Evolutionary conservation across 2,329 filamentous ascomycete genomes (phyloP).

Genomic region (Fusarium bactridioides): DNA sequence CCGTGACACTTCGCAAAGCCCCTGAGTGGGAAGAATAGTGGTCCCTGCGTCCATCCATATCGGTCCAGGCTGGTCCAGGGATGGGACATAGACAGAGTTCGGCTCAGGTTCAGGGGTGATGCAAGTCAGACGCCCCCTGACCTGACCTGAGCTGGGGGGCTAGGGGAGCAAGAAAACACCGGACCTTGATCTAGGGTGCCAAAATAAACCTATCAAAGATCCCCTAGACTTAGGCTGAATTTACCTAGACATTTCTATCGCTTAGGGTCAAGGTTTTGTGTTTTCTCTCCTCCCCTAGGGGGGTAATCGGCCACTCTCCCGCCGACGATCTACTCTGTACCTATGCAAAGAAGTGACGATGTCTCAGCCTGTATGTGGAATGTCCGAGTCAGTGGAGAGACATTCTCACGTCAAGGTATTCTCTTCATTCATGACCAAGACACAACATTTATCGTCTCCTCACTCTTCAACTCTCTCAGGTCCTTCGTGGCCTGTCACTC

Average conservation of each 20-base stretch:
- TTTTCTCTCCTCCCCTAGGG: no score
- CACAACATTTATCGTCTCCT: background rate
- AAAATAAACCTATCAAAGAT: no score
- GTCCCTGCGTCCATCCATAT: slow-evolving; percentile 26
- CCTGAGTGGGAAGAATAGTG: slow-evolving; percentile 20
- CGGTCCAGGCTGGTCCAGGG: slow-evolving; percentile 3
- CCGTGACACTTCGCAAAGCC: slow-evolving; percentile 31
- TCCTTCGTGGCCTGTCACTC: background rate
- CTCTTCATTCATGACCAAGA: background rate
- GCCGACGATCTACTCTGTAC: background rate
- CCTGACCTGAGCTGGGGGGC: no score
- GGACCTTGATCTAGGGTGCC: no score
- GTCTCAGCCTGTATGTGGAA: slow-evolving; percentile 2
- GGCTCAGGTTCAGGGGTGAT: slow-evolving; percentile 16
- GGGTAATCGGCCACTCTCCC: slow-evolving; percentile 23
- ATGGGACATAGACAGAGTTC: slow-evolving; percentile 2
- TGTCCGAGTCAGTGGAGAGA: background rate
- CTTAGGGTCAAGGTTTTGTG: no score
- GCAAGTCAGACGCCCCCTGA: slow-evolving; percentile 37
- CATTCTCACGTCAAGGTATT: background rate
- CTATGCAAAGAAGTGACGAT: background rate
- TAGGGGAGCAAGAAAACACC: no score
- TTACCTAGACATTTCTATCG: no score
- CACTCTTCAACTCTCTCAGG: background rate
- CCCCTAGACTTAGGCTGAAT: no score